Evolutionary conservation across 768 basidiomycete genomes (phyloP), one percentile per base, ranked within the genome.

Genomic region (Podaxis sp.): DNA sequence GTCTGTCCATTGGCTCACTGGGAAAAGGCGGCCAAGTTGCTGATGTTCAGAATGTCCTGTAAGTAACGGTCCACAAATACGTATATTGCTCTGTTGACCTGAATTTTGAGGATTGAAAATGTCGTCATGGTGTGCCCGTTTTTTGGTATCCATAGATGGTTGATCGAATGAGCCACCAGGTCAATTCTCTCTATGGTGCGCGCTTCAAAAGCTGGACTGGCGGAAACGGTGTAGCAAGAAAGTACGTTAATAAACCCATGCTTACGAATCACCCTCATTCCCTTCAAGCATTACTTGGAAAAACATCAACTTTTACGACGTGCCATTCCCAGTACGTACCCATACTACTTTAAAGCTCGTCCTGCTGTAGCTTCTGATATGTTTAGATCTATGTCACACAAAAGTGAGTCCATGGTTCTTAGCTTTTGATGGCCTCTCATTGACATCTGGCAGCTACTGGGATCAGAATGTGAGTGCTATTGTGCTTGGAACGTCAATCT

Each of bases 171-270:
- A 24, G 30, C 15, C 42, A 38, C 42, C 15, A 86, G 84, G 80
- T 80, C 65, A 77, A 80, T 57, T 71, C 79, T 0, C 71, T 86
- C 2, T 87, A 87, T 61, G 86, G 75, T 6, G 86, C 85, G n/a
- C 80, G 86, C 9, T 88, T 87, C 75, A 87, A 87, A 74, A 87
- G 86, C 68, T 87, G 85, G 85, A 82, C 83, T 0, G 86, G 86
- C 0, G 86, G 86, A 36, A 84, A 84, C 61, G 86, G 87, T 0
- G 58, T 82, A 2, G 84, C 84, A 1, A 72, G 78, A 51, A 87
- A 87, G 85, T 86, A 64, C 5, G 79, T 66, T 33, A n/a, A 33
- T 46, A 26, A 7, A 2, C 13, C 15, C 12, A 52, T 30, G 44
- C 51, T 1, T 3, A 53, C 26, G 38, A 7, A 46, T 39, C 11